Percentiles rank a stretch among this genome's conserved stretches.
Conservation (phyloP, 73 alveolate genomes). For the Tetrahymena malaccensis region DNA sequence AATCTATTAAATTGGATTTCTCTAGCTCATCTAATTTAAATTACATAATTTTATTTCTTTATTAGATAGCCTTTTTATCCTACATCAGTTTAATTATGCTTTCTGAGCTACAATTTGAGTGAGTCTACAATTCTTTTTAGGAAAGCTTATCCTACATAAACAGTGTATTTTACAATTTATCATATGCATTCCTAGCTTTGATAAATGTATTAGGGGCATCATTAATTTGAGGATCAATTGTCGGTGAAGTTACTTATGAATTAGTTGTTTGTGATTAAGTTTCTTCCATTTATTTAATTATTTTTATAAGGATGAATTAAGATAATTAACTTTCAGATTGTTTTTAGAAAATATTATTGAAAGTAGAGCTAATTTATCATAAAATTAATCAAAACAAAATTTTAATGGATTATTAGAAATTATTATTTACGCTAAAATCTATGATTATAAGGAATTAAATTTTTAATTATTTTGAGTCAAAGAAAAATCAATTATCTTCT, state of each 20-base stretch:
- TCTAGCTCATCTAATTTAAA: not conserved
- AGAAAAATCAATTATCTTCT: no score
- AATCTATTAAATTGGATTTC: not conserved
- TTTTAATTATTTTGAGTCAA: no score
- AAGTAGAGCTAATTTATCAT: not conserved
- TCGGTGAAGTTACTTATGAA: not conserved
- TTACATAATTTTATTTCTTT: not conserved
- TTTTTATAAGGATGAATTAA: not conserved
- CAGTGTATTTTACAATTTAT: not conserved
- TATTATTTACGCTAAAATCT: not conserved
- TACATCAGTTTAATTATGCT: not conserved
- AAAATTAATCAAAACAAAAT: not conserved
- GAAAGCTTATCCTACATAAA: not conserved
- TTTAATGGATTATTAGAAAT: not conserved
- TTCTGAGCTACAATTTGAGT: not conserved
- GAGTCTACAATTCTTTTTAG: not conserved
- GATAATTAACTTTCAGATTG: not conserved
- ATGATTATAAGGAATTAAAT: not conserved
- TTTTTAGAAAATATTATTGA: no score
- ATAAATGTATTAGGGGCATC: not conserved
- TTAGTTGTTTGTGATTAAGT: not conserved
- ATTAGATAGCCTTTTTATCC: not conserved
- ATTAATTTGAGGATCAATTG: not conserved
- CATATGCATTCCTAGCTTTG: not conserved
- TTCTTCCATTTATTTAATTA: not conserved